A percentile compares a stretch with the other conserved stretches of the same genome.
Conservation (phyloP, 768 basidiomycete genomes). For the Pleurotus salmoneostramineus region DNA sequence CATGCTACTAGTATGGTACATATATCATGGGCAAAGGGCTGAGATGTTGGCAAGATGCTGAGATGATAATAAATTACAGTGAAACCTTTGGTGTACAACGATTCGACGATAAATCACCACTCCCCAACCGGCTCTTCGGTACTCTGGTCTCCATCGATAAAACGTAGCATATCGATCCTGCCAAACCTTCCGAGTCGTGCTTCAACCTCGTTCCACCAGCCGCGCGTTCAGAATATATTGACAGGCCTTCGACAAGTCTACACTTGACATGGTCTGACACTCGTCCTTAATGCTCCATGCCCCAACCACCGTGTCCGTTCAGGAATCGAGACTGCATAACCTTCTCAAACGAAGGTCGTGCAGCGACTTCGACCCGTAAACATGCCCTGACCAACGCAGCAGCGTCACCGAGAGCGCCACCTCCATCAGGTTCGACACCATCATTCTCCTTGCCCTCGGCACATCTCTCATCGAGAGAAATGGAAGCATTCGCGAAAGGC, state of each 20-base stretch:
- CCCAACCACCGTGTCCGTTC: conserved; percentile 75
- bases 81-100: neutral
- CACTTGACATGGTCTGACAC: conserved; percentile 11
- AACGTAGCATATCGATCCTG: neutral
- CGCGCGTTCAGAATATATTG: too few species aligned
- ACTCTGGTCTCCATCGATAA: conserved; percentile 4
- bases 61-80: neutral
- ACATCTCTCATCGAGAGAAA: conserved; percentile 77
- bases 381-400: conserved; percentile 82
- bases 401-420: conserved; percentile 81
- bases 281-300: conserved; percentile 18
- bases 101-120: neutral
- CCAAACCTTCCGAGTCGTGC: too few species aligned
- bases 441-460: conserved; percentile 67
- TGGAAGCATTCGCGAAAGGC: conserved; percentile 72
- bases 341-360: conserved; percentile 83
- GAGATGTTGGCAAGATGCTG: conserved; percentile 3
- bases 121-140: neutral
- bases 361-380: conserved; percentile 70
- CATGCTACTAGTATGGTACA: conserved; percentile 4
- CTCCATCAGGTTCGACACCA: conserved; percentile 79
- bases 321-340: conserved; percentile 81
- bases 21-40: conserved; percentile 7
- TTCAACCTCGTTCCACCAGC: too few species aligned
- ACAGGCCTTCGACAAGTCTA: neutral